Conservation (phyloP, 805 yeast genomes). For the Blastobotrys mokoenaii region DNA sequence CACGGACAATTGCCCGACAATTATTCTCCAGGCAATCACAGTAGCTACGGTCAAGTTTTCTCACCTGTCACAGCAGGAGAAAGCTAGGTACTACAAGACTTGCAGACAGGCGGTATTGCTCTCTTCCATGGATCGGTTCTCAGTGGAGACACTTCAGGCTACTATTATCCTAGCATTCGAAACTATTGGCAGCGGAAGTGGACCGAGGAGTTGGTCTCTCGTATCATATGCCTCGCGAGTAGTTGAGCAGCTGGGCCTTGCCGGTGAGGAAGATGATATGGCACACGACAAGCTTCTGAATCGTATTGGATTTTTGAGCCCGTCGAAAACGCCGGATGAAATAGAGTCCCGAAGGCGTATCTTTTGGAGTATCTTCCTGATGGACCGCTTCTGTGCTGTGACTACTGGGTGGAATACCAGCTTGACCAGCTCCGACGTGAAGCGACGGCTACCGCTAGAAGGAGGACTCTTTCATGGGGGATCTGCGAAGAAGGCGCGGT, state of each 20-base stretch:
- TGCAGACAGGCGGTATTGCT: slow-evolving; percentile 5
- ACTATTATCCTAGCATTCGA: slow-evolving; percentile 5
- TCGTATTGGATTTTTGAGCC: background rate
- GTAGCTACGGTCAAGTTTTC: background rate
- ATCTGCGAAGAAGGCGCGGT: background rate
- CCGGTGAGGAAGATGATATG: background rate
- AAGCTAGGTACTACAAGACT: background rate
- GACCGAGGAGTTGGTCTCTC: slow-evolving; percentile 4
- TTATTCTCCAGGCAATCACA: background rate
- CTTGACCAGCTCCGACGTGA: background rate
- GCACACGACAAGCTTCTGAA: background rate
- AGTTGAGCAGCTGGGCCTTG: slow-evolving; percentile 5
- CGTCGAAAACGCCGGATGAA: background rate
- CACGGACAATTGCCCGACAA: background rate
- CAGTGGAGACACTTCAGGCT: slow-evolving; percentile 5
- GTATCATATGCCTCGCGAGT: slow-evolving; percentile 1
- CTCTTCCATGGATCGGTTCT: slow-evolving; percentile 1
- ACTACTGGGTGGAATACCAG: slow-evolving; percentile 4
- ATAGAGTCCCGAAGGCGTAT: slow-evolving; percentile 2
- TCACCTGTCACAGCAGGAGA: background rate
- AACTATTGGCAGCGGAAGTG: slow-evolving; percentile 3
- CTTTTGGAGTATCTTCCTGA: slow-evolving; percentile 5
- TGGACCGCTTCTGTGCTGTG: slow-evolving; percentile 6
- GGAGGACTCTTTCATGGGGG: background rate
- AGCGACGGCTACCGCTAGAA: slow-evolving; percentile 4